A percentile compares a stretch with the other conserved stretches of the same genome.
Evolutionary conservation across 148 eudicot genomes (phyloP).

Genomic region (Rhododendron griersonianum): DNA sequence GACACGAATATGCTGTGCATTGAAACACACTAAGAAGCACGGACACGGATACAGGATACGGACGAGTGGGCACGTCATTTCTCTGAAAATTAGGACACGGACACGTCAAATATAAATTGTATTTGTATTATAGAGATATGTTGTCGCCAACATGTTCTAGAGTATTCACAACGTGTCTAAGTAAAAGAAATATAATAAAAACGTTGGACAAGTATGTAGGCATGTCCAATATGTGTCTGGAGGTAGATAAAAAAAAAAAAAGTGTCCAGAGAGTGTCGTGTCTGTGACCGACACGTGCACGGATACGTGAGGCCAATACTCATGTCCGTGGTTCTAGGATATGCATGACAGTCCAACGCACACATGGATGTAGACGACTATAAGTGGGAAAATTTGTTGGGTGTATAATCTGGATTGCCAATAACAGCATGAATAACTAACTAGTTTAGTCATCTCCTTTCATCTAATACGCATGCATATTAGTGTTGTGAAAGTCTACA

Average conservation of each 20-base stretch:
- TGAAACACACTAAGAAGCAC: background rate
- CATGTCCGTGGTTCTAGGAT: background rate
- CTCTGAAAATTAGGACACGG: background rate
- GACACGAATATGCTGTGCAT: background rate
- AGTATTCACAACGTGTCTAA: background rate
- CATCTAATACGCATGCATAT: background rate
- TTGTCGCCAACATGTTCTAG: background rate
- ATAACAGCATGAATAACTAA: background rate
- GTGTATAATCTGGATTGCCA: background rate
- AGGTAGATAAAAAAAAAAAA: too few relatives aligned
- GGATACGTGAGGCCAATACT: background rate
- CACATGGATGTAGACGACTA: background rate
- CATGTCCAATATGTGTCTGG: background rate
- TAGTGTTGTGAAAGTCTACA: background rate
- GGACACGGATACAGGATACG: background rate
- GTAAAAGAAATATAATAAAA: too few relatives aligned
- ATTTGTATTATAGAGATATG: background rate
- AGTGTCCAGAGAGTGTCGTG: background rate
- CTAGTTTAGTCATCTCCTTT: background rate
- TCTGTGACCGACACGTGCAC: background rate
- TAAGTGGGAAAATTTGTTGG: background rate
- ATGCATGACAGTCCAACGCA: background rate
- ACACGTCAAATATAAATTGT: background rate
- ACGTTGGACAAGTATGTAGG: background rate
- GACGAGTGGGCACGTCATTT: background rate